phyloP scores from a whole-genome alignment of 2,329 filamentous ascomycete species.

The Boeremia lycopersici region DNA sequence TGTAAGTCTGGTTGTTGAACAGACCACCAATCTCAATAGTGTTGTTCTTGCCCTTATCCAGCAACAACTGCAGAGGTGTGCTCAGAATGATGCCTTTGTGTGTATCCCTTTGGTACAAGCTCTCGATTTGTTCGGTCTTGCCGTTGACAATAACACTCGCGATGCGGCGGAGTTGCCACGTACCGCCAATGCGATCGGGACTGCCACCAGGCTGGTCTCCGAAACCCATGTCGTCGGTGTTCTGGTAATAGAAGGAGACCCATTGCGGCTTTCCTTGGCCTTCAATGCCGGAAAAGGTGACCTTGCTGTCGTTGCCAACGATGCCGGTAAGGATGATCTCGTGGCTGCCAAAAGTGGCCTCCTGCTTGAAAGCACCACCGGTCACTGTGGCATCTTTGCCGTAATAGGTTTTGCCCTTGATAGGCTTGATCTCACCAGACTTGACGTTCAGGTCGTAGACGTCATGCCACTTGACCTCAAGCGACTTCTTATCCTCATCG shows the following conservation, averaged over 20 bases:
- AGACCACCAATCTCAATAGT: conserved; percentile 64
- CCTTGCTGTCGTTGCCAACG: conserved; percentile 61
- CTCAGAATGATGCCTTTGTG: conserved; percentile 66
- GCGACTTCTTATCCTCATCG: conserved; percentile 58
- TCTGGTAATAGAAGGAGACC: conserved; percentile 65
- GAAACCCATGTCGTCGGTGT: conserved; percentile 67
- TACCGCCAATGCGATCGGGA: conserved; percentile 65
- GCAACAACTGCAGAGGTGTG: conserved; percentile 60
- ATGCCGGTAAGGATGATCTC: conserved; percentile 59
- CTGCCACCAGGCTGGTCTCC: conserved; percentile 59
- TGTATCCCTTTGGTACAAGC: conserved; percentile 61
- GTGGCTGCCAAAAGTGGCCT: conserved; percentile 59
- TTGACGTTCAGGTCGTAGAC: conserved; percentile 62
- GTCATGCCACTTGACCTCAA: conserved; percentile 60
- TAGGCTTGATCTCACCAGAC: conserved; percentile 55
- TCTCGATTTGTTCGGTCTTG: conserved; percentile 55
- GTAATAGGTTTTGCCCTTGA: conserved; percentile 57
- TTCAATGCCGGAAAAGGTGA: conserved; percentile 57
- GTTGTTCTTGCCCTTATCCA: conserved; percentile 63
- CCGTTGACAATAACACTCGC: conserved; percentile 66
- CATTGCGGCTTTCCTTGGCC: conserved; percentile 60
- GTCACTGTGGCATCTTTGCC: conserved; percentile 53
- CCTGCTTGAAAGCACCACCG: conserved; percentile 60
- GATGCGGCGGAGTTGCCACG: conserved; percentile 65
- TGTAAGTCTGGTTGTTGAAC: conserved; percentile 61